Conservation (phyloP, 177 flowering plant genomes). For the Viscum album region DNA sequence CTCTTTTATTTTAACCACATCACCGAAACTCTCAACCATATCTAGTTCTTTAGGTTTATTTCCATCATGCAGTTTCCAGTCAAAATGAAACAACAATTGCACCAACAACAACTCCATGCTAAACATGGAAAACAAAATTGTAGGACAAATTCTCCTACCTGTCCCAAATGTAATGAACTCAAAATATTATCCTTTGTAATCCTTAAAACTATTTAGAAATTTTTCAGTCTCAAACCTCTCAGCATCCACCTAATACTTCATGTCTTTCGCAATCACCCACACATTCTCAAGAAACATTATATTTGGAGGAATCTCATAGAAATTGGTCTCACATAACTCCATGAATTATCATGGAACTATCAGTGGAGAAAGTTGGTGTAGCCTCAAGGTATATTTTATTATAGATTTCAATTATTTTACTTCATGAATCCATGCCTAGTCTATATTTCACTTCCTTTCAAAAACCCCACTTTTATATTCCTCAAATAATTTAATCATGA, state of each 20-base stretch:
- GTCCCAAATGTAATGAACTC: slow-evolving; percentile 44
- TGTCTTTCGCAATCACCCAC: slow-evolving; percentile 38
- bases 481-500: no score
- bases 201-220: no score
- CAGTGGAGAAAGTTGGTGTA: slow-evolving; percentile 34
- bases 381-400: slow-evolving; percentile 31
- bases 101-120: no score
- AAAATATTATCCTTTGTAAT: slow-evolving; percentile 32
- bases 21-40: no score
- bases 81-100: no score
- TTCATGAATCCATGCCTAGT: slow-evolving; percentile 20
- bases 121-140: no score
- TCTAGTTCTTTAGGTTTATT: no score
- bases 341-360: slow-evolving; percentile 39
- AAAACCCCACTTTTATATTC: no score
- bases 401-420: slow-evolving; percentile 27
- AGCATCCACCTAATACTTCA: slow-evolving; percentile 31
- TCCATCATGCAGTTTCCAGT: no score
- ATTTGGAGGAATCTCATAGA: slow-evolving; percentile 27
- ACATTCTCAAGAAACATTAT: slow-evolving; percentile 33
- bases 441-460: slow-evolving; percentile 1
- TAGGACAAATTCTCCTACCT: slow-evolving; percentile 37
- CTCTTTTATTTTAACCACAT: no score
- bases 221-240: slow-evolving; percentile 3
- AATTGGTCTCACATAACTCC: slow-evolving; percentile 25